Conservation (phyloP, 2,329 filamentous ascomycete species). For the Coleophoma cylindrospora region DNA sequence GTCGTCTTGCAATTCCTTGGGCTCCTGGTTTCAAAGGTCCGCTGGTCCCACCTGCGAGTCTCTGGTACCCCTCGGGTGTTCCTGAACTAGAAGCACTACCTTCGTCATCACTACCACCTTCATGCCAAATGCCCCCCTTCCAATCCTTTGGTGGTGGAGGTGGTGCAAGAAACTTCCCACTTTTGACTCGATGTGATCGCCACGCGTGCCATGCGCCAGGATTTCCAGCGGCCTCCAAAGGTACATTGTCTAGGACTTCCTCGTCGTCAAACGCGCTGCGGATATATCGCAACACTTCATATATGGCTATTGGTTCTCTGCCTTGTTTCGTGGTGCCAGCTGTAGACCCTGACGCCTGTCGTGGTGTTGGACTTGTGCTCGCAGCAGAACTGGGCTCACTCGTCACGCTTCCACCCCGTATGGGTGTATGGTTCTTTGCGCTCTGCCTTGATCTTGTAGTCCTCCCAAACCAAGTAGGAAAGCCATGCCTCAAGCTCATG, state of each 20-base stretch:
- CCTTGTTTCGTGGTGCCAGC: conserved; percentile 5
- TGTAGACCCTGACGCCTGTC: conserved; percentile 3
- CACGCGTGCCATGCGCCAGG: conserved; percentile 93
- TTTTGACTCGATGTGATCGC: conserved; percentile 61
- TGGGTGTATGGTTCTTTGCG: conserved; percentile 15
- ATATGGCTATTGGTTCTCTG: conserved; percentile 38
- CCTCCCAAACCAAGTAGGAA: conserved; percentile 82
- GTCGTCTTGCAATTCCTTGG: conserved; percentile 37
- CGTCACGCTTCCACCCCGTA: conserved; percentile 8
- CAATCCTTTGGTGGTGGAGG: conserved; percentile 5
- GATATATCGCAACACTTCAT: conserved; percentile 75
- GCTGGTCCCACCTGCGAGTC: conserved; percentile 11
- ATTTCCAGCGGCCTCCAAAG: conserved; percentile 80
- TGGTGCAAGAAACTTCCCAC: conserved; percentile 33
- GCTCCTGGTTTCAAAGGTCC: neutral
- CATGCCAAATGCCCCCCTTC: conserved; percentile 6
- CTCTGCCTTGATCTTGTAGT: conserved; percentile 36
- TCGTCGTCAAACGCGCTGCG: conserved; percentile 77
- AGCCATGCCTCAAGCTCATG: conserved; percentile 86
- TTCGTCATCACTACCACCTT: conserved; percentile 10
- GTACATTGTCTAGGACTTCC: conserved; percentile 69
- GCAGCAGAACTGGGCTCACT: neutral
- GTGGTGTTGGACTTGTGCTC: conserved; percentile 7
- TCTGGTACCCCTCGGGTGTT: conserved; percentile 11
- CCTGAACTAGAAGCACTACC: conserved; percentile 4